Percentiles rank a stretch among this genome's conserved stretches.
Conservation (phyloP, 2,329 filamentous ascomycete species). For the Cytospora paraplurivora region DNA sequence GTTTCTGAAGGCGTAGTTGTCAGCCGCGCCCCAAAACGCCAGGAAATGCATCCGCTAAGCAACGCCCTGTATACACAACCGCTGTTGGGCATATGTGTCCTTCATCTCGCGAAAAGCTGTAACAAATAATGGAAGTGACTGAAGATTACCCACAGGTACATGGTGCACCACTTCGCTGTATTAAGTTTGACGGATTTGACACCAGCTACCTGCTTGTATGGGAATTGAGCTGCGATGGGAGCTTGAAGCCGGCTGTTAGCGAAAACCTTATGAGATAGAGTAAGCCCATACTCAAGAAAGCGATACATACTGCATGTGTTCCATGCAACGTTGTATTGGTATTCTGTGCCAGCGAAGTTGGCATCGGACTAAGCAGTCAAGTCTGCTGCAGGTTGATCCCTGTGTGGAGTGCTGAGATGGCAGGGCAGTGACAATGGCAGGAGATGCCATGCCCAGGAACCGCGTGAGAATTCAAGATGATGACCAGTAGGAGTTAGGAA, state of each 20-base stretch:
- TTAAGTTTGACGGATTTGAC: slow-evolving; percentile 23
- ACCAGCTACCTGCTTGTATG: slow-evolving; percentile 10
- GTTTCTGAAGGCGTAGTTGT: not conserved
- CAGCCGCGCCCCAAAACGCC: not conserved
- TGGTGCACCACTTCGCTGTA: slow-evolving; percentile 19
- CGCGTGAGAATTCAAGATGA: not conserved
- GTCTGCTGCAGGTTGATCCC: slow-evolving; percentile 2
- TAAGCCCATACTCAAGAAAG: no score
- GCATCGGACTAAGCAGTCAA: slow-evolving; percentile 24
- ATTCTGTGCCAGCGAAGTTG: slow-evolving; percentile 20
- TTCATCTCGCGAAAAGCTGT: no score
- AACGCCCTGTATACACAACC: no score
- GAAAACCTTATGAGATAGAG: not conserved
- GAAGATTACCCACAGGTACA: slow-evolving; percentile 16
- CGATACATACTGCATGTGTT: slow-evolving; percentile 21
- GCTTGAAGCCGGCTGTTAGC: not conserved
- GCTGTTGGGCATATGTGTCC: no score
- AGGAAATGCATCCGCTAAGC: not conserved
- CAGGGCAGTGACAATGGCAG: slow-evolving; percentile 1
- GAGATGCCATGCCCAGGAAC: not conserved
- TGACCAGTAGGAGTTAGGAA: not conserved
- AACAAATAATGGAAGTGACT: not conserved
- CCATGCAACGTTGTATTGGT: slow-evolving; percentile 23
- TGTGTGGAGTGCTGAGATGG: not conserved
- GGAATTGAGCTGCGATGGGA: slow-evolving; percentile 25